These are phyloP conservation scores for Brassica balearica DNA, from an alignment of 441 rosid species.

Conservation along the genomic window DNA sequence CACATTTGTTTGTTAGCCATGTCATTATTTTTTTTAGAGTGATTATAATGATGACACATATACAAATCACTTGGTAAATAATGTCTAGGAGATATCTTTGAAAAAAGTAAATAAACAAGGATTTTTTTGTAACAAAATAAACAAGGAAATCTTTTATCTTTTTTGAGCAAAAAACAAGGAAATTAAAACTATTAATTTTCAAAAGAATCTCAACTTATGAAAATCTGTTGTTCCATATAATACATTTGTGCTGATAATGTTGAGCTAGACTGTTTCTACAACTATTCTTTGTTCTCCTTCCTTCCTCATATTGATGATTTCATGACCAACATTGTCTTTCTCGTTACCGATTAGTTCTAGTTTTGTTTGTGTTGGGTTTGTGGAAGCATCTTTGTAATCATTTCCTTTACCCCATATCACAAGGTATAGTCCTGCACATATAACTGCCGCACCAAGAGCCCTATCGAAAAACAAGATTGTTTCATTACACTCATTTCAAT, in stretches of 20 bases:
- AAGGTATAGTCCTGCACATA: conserved; percentile 74
- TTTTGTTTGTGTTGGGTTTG: conserved; percentile 31
- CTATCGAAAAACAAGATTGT: conserved; percentile 45
- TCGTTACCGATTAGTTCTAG: conserved; percentile 25
- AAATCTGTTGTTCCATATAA: not conserved
- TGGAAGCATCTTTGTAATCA: conserved; percentile 50
- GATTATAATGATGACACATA: not conserved
- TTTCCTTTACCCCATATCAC: conserved; percentile 90
- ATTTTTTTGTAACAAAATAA: not conserved
- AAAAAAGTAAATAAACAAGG: not conserved
- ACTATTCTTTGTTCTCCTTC: conserved; percentile 17
- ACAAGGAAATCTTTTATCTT: not conserved
- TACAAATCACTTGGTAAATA: not conserved
- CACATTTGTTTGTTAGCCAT: not conserved
- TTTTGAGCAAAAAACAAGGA: not conserved
- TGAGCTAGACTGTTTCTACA: conserved; percentile 16
- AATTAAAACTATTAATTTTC: not conserved
- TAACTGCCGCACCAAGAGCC: conserved; percentile 73
- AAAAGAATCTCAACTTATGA: not conserved
- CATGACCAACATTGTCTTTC: conserved; percentile 42
- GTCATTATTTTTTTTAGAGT: not conserved
- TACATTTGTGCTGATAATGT: not conserved
- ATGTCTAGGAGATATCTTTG: no score
- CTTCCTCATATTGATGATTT: conserved; percentile 39
- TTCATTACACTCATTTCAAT: not conserved